A percentile compares a stretch with the other conserved stretches of the same genome.
These are phyloP conservation scores for Inga leiocalycina DNA, from an alignment of 306 rosid genomes.

Conservation along the genomic window DNA sequence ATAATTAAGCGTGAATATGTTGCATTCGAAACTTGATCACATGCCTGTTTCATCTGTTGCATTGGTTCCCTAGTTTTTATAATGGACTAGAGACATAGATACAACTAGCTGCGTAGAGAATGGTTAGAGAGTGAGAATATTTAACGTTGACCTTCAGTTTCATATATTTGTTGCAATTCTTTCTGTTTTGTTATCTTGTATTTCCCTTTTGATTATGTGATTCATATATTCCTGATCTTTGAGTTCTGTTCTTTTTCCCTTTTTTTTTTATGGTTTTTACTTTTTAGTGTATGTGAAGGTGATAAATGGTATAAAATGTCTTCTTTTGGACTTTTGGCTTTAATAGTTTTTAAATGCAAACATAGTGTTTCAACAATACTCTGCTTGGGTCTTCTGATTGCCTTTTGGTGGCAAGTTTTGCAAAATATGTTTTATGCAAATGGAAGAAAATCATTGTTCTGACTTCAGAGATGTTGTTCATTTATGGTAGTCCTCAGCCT, in stretches of 20 bases:
- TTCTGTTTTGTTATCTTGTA: neutral
- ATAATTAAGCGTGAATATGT: too few species aligned
- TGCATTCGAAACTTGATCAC: neutral
- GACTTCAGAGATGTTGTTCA: neutral
- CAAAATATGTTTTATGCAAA: neutral
- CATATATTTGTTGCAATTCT: neutral
- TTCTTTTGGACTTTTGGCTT: neutral
- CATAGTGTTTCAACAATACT: neutral
- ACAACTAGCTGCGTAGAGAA: neutral
- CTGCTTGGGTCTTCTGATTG: neutral
- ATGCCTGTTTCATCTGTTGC: neutral
- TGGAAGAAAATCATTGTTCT: neutral
- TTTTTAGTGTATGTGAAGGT: neutral
- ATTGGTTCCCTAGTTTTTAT: neutral
- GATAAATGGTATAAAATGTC: neutral
- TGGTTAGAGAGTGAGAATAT: neutral
- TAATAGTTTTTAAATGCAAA: neutral
- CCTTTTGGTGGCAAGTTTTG: neutral
- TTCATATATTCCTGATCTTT: neutral
- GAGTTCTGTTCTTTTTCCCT: neutral
- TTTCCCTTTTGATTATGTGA: neutral
- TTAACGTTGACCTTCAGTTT: neutral
- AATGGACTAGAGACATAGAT: neutral
- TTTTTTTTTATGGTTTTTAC: neutral
- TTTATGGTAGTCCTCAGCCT: neutral